These are phyloP conservation scores for Metschnikowia henanensis DNA, from an alignment of 805 yeast genomes.

Conservation along the genomic window DNA sequence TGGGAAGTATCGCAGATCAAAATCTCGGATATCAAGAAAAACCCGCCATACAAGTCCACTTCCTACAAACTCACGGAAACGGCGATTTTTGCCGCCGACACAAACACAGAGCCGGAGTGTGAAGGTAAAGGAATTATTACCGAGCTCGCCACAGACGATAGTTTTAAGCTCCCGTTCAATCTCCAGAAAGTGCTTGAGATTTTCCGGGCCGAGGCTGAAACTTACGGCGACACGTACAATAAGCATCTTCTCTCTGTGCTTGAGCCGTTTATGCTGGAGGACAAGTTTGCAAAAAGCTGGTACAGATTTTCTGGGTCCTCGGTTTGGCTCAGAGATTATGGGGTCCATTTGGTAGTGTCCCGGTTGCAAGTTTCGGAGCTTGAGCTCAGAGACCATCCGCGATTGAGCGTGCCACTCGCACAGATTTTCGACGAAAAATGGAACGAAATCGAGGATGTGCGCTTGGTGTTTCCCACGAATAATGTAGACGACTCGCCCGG, in stretches of 20 bases:
- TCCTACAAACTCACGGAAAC: neutral
- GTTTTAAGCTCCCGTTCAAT: constrained; percentile 4
- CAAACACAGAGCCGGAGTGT: constrained; percentile 3
- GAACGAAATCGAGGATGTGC: constrained; percentile 21
- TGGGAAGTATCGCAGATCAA: constrained; percentile 3
- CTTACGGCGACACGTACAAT: constrained; percentile 6
- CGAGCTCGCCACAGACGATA: constrained; percentile 2
- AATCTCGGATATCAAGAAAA: constrained; percentile 1
- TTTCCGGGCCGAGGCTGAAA: constrained; percentile 10
- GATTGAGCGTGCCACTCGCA: constrained; percentile 16
- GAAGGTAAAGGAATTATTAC: neutral
- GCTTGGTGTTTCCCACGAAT: constrained; percentile 26
- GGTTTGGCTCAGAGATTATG: constrained; percentile 23
- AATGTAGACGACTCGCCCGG: neutral
- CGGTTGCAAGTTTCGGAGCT: constrained; percentile 18
- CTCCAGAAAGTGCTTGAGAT: constrained; percentile 4
- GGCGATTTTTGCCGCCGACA: neutral
- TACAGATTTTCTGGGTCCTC: constrained; percentile 22
- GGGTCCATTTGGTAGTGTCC: constrained; percentile 21
- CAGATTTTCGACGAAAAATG: constrained; percentile 23
- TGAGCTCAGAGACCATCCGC: constrained; percentile 16
- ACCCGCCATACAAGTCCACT: constrained; percentile 5
- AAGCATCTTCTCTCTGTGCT: constrained; percentile 8
- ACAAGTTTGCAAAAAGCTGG: constrained; percentile 15
- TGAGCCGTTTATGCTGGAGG: constrained; percentile 3